Evolutionary conservation across 345 rosid genomes (phyloP).

Genomic region (Lumnitzera littorea): DNA sequence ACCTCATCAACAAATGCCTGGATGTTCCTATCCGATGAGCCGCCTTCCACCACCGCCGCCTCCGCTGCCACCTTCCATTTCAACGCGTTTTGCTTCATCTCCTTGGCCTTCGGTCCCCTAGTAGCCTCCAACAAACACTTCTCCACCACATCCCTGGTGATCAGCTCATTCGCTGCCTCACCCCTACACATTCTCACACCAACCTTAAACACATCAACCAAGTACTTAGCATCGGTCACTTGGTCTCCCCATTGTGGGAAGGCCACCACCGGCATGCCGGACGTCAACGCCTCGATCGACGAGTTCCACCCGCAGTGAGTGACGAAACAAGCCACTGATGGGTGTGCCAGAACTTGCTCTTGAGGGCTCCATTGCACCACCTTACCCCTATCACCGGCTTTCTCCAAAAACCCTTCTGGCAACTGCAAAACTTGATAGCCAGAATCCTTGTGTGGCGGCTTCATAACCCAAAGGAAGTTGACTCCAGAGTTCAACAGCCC

Average conservation of each 20-base stretch:
- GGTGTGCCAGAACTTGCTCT: conserved; percentile 63
- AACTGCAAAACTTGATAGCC: conserved; percentile 28
- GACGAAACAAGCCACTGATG: conserved; percentile 58
- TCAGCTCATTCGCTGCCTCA: conserved; percentile 42
- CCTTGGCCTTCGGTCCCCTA: conserved; percentile 41
- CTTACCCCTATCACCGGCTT: conserved; percentile 45
- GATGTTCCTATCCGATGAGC: conserved; percentile 58
- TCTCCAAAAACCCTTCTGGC: conserved; percentile 56
- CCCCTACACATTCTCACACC: conserved; percentile 72
- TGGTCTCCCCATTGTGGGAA: conserved; percentile 92
- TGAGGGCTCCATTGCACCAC: conserved; percentile 78
- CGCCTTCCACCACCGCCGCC: conserved; percentile 67
- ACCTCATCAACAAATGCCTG: conserved; percentile 62
- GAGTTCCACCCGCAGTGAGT: conserved; percentile 98
- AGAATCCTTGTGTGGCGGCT: conserved; percentile 30
- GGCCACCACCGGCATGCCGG: conserved; percentile 58
- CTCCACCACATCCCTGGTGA: conserved; percentile 56
- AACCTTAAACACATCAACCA: conserved; percentile 49
- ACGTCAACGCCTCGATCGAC: conserved; percentile 59
- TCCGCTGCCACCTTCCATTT: conserved; percentile 68
- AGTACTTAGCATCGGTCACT: conserved; percentile 61
- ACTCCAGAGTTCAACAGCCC: conserved; percentile 50
- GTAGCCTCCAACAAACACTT: conserved; percentile 52
- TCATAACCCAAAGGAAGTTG: conserved; percentile 75
- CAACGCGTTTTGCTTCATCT: conserved; percentile 49